A percentile compares a stretch with the other conserved stretches of the same genome.
phyloP scores from a whole-genome alignment of 1,284 basidiomycete genomes.

The Irpex sp. region DNA sequence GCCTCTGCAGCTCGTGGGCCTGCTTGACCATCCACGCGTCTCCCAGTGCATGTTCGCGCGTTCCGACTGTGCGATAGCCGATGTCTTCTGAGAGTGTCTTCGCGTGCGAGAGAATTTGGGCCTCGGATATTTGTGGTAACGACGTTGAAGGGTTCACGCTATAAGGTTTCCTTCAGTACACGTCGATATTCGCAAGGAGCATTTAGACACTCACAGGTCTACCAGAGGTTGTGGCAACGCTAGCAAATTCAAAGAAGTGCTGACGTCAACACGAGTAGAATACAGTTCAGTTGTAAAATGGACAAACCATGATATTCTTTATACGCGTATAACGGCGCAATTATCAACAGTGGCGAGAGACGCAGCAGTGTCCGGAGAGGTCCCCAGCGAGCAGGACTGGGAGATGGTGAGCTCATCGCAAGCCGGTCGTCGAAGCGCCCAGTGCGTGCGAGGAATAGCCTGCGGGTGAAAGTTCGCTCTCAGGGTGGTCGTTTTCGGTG shows the following conservation, averaged over 20 bases:
- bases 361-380: slow-evolving; percentile 30
- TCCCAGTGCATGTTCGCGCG: slow-evolving; percentile 80
- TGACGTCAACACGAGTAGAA: too few relatives aligned
- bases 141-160: slow-evolving; percentile 50
- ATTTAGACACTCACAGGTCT: slow-evolving; percentile 28
- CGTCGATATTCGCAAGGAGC: too few relatives aligned
- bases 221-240: slow-evolving; percentile 35
- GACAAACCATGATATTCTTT: slow-evolving; percentile 27
- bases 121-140: slow-evolving; percentile 66
- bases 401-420: background rate
- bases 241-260: slow-evolving; percentile 11
- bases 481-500: background rate
- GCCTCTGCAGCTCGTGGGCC: slow-evolving; percentile 50
- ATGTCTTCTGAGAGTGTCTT: slow-evolving; percentile 75
- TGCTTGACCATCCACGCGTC: slow-evolving; percentile 80
- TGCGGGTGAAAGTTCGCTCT: background rate
- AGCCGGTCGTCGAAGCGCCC: background rate
- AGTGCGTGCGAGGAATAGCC: background rate
- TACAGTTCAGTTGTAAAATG: background rate
- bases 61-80: slow-evolving; percentile 91
- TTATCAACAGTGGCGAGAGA: slow-evolving; percentile 30
- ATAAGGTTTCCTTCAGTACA: background rate
- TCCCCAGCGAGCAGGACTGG: slow-evolving; percentile 26
- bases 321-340: slow-evolving; percentile 26
- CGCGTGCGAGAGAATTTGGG: slow-evolving; percentile 55